phyloP scores from a whole-genome alignment of 106 monocot genomes.

The Iris macrosiphon region DNA sequence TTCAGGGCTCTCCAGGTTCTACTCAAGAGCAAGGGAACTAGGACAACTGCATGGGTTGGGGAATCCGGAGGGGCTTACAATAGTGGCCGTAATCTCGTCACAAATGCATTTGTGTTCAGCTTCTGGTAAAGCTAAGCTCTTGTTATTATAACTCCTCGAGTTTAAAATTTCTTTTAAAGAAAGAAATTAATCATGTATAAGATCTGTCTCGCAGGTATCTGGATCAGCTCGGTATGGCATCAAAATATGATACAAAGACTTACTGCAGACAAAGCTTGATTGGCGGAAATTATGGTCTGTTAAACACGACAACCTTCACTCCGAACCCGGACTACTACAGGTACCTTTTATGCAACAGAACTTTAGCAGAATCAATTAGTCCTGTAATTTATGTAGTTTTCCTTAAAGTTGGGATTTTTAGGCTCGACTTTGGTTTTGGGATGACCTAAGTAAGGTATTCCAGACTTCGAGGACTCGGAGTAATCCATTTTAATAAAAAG shows the following conservation, averaged over 20 bases:
- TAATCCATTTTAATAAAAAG: too few species aligned
- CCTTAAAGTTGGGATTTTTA: too few species aligned
- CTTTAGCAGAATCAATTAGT: too few species aligned
- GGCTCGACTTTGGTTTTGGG: too few species aligned
- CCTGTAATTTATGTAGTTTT: too few species aligned
- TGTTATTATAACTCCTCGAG: neutral
- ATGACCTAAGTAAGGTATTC: too few species aligned
- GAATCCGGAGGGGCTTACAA: conserved; percentile 86
- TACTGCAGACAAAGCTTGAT: conserved; percentile 75
- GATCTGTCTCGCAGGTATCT: conserved; percentile 51
- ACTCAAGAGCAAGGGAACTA: conserved; percentile 33
- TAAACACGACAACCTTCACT: conserved; percentile 50
- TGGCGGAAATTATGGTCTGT: conserved; percentile 81
- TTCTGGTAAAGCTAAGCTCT: conserved; percentile 41
- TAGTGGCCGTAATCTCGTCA: conserved; percentile 71
- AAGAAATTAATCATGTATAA: neutral
- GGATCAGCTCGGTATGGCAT: conserved; percentile 82
- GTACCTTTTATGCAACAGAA: too few species aligned
- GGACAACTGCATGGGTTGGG: conserved; percentile 68
- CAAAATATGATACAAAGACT: conserved; percentile 65
- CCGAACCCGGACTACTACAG: conserved; percentile 94
- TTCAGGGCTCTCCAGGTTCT: conserved; percentile 56
- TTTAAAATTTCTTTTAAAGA: neutral
- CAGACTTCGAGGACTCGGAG: too few species aligned
- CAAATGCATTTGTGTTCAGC: conserved; percentile 68